phyloP scores from a whole-genome alignment of 1,284 basidiomycete genomes.

The Rhodofomes roseus region DNA sequence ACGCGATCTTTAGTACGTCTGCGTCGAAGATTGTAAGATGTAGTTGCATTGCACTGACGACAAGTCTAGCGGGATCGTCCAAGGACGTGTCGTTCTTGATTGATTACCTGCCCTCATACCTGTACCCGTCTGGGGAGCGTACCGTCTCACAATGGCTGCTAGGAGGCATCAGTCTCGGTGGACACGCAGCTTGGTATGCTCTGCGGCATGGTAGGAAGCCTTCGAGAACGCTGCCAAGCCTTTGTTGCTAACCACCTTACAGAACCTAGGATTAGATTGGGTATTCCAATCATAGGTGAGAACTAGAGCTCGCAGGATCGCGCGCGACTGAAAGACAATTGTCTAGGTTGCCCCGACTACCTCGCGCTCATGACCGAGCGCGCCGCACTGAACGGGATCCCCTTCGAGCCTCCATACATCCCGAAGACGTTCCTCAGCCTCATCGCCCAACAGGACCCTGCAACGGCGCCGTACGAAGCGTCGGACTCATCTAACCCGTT shows the following conservation, averaged over 20 bases:
- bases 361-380: slow-evolving; percentile 56
- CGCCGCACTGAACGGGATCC: slow-evolving; percentile 43
- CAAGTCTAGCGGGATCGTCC: slow-evolving; percentile 59
- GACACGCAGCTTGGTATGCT: slow-evolving; percentile 74
- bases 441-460: slow-evolving; percentile 45
- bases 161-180: slow-evolving; percentile 73
- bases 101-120: slow-evolving; percentile 73
- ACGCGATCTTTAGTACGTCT: slow-evolving; percentile 56
- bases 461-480: slow-evolving; percentile 33
- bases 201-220: slow-evolving; percentile 54
- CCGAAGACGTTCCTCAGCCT: slow-evolving; percentile 50
- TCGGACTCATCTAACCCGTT: slow-evolving; percentile 51
- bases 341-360: slow-evolving; percentile 63
- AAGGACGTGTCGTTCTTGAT: slow-evolving; percentile 79
- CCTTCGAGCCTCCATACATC: slow-evolving; percentile 51
- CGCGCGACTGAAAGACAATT: neutral
- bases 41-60: neutral
- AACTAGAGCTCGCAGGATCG: neutral
- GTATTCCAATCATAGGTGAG: slow-evolving; percentile 70
- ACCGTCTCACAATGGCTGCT: slow-evolving; percentile 66
- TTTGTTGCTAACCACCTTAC: neutral
- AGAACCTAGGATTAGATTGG: slow-evolving; percentile 71
- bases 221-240: no score
- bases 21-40: neutral
- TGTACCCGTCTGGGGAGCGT: slow-evolving; percentile 73